phyloP scores from a whole-genome alignment of 495 filamentous ascomycete genomes.

The Penicillium soppii region DNA sequence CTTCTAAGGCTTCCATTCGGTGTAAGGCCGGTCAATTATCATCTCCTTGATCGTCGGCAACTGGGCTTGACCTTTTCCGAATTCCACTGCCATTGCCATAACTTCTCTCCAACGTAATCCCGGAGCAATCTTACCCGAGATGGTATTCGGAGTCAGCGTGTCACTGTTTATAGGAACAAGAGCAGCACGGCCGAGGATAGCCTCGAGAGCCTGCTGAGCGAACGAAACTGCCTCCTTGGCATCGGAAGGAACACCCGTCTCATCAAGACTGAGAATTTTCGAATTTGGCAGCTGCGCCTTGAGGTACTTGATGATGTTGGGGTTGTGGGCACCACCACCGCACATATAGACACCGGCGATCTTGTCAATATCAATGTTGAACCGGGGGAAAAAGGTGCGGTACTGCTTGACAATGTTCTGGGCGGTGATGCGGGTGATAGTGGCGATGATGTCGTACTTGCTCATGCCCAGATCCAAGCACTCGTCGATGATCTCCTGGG shows the following conservation, averaged over 20 bases:
- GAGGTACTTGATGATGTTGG: constrained; percentile 53
- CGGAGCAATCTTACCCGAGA: no score
- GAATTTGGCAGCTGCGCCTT: constrained; percentile 46
- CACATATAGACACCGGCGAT: constrained; percentile 64
- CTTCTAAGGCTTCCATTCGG: no score
- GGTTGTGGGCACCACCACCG: constrained; percentile 59
- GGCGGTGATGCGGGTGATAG: constrained; percentile 56
- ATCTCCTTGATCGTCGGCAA: no score
- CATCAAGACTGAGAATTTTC: constrained; percentile 52
- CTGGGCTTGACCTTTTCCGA: no score
- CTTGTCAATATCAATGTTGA: constrained; percentile 49
- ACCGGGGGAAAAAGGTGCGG: constrained; percentile 47
- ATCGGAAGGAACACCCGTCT: constrained; percentile 49
- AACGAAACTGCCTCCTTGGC: constrained; percentile 61
- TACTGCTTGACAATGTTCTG: constrained; percentile 57
- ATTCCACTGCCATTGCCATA: no score
- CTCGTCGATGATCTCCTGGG: constrained; percentile 45
- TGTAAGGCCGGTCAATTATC: no score
- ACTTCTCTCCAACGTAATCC: no score
- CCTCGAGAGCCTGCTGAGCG: constrained; percentile 56
- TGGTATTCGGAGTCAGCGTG: no score
- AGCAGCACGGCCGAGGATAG: constrained; percentile 48
- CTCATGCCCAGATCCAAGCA: constrained; percentile 40
- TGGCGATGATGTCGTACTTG: constrained; percentile 52
- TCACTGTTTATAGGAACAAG: constrained; percentile 53